Evolutionary conservation across 164 flowering plant genomes (phyloP), one percentile per base, ranked within the genome.

Genomic region (Dillenia suffruticosa): DNA sequence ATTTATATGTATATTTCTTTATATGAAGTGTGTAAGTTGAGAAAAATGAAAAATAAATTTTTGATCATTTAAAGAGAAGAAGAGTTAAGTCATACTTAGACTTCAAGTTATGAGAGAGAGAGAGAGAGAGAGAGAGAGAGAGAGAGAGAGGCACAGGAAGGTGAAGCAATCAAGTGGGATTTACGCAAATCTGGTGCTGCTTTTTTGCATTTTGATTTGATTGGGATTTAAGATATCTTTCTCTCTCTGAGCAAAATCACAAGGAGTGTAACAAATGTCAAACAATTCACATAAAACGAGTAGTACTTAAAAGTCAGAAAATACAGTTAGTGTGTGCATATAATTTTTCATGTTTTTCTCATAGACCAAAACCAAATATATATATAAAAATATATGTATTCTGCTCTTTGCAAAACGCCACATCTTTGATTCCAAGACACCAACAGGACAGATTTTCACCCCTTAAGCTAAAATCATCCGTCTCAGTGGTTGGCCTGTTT

Each of bases 131-230:
- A 55, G 24, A 16, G 54, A 49, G 62, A 59, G 46, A 60, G 49
- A 44, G 46, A 56, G 62, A 68, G 66, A 50, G 8, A 51, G 44
- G 24, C 58, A 51, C 46, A 46, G 70, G 73, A 62, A 57, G 75
- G 79, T 77, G 82, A 78, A 78, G 78, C 78, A 83, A 81, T 83
- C 77, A 82, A 86, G 92, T 89, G 90, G 86, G 68, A 69, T 82
- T 81, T 81, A 89, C 81, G 92, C 96, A 84, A 84, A 77, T 68
- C 54, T 66, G 80, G 76, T 71, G 72, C 74, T 66, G 81, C 74
- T 76, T 71, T 63, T 67, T 40, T 6, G 72, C 77, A 72, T 70
- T 32, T 73, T 74, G 69, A 73, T 52, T 83, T 69, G 82, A 82
- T 86, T 86, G 87, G 77, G 66, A 68, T 82, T 77, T 72, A 88